A percentile compares a stretch with the other conserved stretches of the same genome.
phyloP scores from a whole-genome alignment of 2,329 filamentous ascomycete genomes.

The Byssochlamys sp. region DNA sequence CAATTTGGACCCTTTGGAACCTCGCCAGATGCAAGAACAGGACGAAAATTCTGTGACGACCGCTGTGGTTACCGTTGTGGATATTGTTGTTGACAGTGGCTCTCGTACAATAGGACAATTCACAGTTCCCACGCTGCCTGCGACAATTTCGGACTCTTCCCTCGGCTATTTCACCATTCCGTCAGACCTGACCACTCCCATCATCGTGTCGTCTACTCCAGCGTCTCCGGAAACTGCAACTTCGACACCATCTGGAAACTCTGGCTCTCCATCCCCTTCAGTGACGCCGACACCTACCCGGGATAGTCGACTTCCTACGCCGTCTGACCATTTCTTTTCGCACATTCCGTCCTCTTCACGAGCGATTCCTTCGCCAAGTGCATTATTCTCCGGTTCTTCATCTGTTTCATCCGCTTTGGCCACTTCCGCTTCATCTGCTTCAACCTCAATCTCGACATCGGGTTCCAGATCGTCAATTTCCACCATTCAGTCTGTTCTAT shows the following conservation, averaged over 20 bases:
- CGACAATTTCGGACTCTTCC: constrained; percentile 13
- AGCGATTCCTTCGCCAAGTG: background rate
- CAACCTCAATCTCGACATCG: background rate
- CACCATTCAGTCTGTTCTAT: background rate
- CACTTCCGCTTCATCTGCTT: background rate
- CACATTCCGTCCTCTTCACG: background rate
- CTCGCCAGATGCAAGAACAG: constrained; percentile 4
- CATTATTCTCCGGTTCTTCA: background rate
- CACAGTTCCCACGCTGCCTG: constrained; percentile 15
- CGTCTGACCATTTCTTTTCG: background rate
- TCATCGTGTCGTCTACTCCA: constrained; percentile 3
- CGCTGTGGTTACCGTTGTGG: constrained; percentile 13
- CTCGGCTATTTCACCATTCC: constrained; percentile 15
- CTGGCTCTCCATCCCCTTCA: background rate
- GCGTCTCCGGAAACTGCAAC: background rate
- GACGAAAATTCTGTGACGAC: constrained; percentile 5
- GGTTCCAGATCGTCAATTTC: background rate
- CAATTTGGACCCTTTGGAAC: background rate
- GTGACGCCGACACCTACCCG: background rate
- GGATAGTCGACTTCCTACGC: background rate
- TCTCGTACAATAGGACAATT: constrained; percentile 10
- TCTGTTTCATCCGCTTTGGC: background rate
- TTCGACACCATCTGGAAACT: background rate
- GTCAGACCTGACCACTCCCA: constrained; percentile 8
- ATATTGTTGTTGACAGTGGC: constrained; percentile 14